Conservation (phyloP, 139 green algal species). For the Asterochloris sp. region DNA sequence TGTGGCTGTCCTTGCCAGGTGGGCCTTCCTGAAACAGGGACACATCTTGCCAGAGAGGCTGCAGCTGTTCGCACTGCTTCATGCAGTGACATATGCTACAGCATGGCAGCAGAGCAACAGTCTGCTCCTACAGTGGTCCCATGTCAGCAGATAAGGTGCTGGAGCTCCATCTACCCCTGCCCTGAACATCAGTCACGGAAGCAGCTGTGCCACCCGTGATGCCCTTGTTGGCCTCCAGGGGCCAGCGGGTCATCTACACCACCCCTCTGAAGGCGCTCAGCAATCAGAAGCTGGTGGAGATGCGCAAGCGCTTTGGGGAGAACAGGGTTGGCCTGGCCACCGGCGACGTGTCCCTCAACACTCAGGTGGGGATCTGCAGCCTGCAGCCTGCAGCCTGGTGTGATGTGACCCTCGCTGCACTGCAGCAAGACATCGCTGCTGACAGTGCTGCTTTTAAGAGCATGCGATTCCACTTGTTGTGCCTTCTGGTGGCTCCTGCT, state of each 20-base stretch:
- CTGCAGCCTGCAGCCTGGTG: conserved; percentile 27
- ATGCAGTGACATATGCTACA: background rate
- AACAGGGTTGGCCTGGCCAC: conserved; percentile 79
- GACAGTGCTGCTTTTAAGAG: too few relatives aligned
- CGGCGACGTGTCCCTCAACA: conserved; percentile 87
- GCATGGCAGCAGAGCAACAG: background rate
- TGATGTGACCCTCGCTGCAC: background rate
- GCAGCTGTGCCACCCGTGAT: background rate
- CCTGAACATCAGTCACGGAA: background rate
- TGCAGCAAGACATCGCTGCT: too few relatives aligned
- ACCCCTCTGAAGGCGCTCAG: conserved; percentile 85
- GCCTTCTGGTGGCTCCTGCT: too few relatives aligned
- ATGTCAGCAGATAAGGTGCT: background rate
- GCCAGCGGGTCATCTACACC: conserved; percentile 87
- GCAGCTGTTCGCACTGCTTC: background rate
- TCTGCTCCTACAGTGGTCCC: background rate
- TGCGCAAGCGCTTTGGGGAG: conserved; percentile 70
- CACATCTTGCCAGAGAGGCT: background rate
- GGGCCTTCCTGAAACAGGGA: background rate
- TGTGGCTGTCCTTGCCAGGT: conserved; percentile 57
- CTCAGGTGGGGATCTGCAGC: conserved; percentile 48
- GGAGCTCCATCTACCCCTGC: background rate
- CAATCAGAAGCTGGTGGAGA: conserved; percentile 94
- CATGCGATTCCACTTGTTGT: background rate
- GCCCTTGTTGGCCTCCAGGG: conserved; percentile 24